Percentiles rank a stretch among this genome's conserved stretches.
phyloP scores from a whole-genome alignment of 306 rosid genomes.

The Calophaca sinica region DNA sequence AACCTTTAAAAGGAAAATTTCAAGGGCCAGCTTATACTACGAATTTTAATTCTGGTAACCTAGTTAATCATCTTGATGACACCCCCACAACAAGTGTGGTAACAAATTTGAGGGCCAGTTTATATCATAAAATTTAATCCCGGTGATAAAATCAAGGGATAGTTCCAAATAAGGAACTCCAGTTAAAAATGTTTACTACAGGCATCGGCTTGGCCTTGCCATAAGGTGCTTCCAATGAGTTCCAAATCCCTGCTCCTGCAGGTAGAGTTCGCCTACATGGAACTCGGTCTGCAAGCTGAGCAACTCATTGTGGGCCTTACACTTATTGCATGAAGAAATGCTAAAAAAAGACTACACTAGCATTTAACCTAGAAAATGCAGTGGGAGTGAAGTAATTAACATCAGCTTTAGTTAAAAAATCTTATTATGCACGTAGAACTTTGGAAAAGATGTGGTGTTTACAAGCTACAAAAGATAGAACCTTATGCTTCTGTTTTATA shows the following conservation, averaged over 20 bases:
- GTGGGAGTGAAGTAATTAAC: slow-evolving; percentile 4
- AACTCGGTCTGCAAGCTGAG: slow-evolving; percentile 27
- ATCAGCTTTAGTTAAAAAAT: slow-evolving; percentile 13
- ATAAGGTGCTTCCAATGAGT: slow-evolving; percentile 32
- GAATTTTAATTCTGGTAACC: slow-evolving; percentile 20
- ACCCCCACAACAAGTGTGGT: slow-evolving; percentile 27
- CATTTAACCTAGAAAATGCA: slow-evolving; percentile 29
- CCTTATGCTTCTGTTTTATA: slow-evolving; percentile 25
- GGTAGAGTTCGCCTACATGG: slow-evolving; percentile 28
- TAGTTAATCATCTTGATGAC: slow-evolving; percentile 23
- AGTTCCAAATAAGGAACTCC: slow-evolving; percentile 6
- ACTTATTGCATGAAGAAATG: slow-evolving; percentile 19
- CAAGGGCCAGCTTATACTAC: slow-evolving; percentile 5
- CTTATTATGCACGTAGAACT: neutral
- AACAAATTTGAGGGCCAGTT: slow-evolving; percentile 1
- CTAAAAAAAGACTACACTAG: slow-evolving; percentile 14
- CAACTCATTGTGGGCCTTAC: neutral
- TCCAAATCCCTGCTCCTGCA: slow-evolving; percentile 20
- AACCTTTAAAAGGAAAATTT: slow-evolving; percentile 6
- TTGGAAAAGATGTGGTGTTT: slow-evolving; percentile 8
- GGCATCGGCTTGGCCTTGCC: slow-evolving; percentile 12
- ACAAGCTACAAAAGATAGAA: slow-evolving; percentile 16
- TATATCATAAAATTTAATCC: slow-evolving; percentile 1
- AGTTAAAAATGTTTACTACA: neutral
- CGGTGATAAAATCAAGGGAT: neutral